Percentiles rank a stretch among this genome's conserved stretches.
Conservation (phyloP, 2,329 filamentous ascomycete genomes). For the Hansfordia pulvinata region DNA sequence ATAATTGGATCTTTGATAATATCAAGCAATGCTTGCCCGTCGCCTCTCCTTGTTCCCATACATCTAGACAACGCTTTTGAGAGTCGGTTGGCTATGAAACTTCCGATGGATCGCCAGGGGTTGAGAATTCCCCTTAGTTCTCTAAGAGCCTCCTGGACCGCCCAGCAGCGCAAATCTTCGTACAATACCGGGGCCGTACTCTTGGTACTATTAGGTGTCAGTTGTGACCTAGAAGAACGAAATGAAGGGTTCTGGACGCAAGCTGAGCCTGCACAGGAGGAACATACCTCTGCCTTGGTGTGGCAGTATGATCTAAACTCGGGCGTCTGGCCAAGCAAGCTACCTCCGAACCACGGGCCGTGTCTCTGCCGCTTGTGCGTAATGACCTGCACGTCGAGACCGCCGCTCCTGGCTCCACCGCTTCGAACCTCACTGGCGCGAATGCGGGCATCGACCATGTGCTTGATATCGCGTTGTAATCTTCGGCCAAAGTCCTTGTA, state of each 20-base stretch:
- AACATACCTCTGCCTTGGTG: constrained; percentile 61
- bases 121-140: constrained; percentile 1
- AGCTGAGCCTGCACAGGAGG: not conserved
- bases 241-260: constrained; percentile 1
- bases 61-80: too few relatives aligned
- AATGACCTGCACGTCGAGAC: constrained; percentile 92
- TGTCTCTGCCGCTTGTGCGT: constrained; percentile 95
- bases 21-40: too few relatives aligned
- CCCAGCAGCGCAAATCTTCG: constrained; percentile 87
- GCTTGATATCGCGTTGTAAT: constrained; percentile 93
- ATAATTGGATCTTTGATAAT: too few relatives aligned
- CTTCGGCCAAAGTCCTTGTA: constrained; percentile 98
- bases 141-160: constrained; percentile 69
- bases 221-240: constrained; percentile 9
- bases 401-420: constrained; percentile 84
- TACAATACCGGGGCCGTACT: constrained; percentile 91
- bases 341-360: constrained; percentile 97
- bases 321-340: constrained; percentile 88
- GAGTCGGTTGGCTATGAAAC: too few relatives aligned
- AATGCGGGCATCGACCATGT: constrained; percentile 87
- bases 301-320: constrained; percentile 99
- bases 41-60: too few relatives aligned
- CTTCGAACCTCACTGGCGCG: constrained; percentile 83
- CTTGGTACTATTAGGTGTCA: constrained; percentile 85
- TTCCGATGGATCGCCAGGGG: too few relatives aligned